phyloP scores from a whole-genome alignment of 169 alveolate species.

The Plasmodium falciparum region DNA sequence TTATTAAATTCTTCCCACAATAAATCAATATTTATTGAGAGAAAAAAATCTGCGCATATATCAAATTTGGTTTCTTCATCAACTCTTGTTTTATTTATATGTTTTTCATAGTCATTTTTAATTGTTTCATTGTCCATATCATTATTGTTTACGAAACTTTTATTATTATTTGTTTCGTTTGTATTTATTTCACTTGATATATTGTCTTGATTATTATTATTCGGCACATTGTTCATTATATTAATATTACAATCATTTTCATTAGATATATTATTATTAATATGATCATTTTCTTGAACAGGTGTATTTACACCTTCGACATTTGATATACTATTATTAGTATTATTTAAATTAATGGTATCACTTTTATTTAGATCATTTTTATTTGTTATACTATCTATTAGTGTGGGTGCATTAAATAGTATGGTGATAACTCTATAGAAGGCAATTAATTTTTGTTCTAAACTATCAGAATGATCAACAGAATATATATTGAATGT shows the following conservation, averaged over 20 bases:
- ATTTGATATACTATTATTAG: not conserved
- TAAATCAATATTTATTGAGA: conserved; percentile 50
- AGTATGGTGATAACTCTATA: conserved; percentile 57
- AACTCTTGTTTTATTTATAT: not conserved
- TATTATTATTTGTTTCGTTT: not conserved
- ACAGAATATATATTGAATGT: conserved; percentile 45
- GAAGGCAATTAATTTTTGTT: conserved; percentile 68
- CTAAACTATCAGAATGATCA: conserved; percentile 73
- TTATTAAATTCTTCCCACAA: conserved; percentile 75
- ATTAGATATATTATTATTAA: not conserved
- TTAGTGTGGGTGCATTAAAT: conserved; percentile 64
- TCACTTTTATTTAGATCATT: not conserved
- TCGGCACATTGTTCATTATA: not conserved
- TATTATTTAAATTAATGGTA: conserved; percentile 6
- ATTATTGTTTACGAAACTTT: not conserved
- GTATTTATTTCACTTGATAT: not conserved
- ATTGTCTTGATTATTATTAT: not conserved
- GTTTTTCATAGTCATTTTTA: not conserved
- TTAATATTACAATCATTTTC: not conserved
- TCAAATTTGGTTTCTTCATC: conserved; percentile 69
- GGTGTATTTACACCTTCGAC: not conserved
- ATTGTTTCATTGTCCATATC: not conserved
- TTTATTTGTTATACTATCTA: conserved; percentile 34
- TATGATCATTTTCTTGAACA: not conserved
- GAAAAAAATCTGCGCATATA: conserved; percentile 60